Evolutionary conservation across 108 stramenopile species (phyloP), one percentile per base, ranked within the genome.

Genomic region (Skeletonema tropicum): DNA sequence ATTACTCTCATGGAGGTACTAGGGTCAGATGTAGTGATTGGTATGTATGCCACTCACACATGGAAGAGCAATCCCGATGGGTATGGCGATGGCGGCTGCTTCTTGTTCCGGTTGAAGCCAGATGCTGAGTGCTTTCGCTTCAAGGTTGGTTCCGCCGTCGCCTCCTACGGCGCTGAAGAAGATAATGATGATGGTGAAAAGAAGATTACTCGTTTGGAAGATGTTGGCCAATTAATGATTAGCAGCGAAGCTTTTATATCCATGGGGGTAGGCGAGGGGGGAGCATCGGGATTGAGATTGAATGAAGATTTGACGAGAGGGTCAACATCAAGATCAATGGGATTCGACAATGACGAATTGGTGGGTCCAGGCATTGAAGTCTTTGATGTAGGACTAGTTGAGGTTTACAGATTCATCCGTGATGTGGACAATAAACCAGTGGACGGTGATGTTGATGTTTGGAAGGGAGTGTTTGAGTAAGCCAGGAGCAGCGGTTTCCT

Each of bases 61-160:
- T 84, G 83, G 83, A 62, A 69, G 12, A 75, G 60, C 45, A 60
- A 70, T 25, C 75, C 79, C 1, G 66, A 79, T 38, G 77, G 79
- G 45, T 84, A 84, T 58, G 83, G 83, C 21, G 83, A 80, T 61
- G 83, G 83, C 3, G 74, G 57, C 12, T 80, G 79, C 64, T 84
- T 80, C 29, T 31, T 84, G 21, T 84, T 84, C 55, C 66, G 79
- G 36, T 49, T 76, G 30, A 60, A 57, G 17, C 83, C 83, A 0
- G 67, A 84, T 55, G 73, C 83, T 2, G 57, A 76, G 70, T 84
- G 83, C 30, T 84, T 76, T 52, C 60, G 59, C n/a, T 84, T 71
- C 64, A 79, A 57, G 62, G 33, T 35, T 35, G 33, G 33, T 35
- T 62, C 75, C 12, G 19, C 46, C 7, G 42, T 49, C 11, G 70